phyloP scores from a whole-genome alignment of 1,284 basidiomycete genomes.

The Tilletia horrida region DNA sequence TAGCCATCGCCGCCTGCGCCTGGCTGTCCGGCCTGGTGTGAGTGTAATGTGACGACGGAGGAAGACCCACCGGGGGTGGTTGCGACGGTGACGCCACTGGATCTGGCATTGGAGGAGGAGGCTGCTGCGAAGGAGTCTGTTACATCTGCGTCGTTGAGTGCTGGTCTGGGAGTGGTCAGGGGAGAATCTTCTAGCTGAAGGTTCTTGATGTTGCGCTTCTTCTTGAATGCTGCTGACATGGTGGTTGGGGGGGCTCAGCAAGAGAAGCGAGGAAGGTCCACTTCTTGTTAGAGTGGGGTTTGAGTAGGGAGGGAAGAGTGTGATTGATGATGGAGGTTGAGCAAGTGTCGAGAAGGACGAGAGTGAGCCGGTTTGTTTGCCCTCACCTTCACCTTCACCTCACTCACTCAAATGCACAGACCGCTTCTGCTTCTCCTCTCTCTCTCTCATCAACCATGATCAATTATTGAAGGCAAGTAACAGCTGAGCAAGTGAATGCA shows the following conservation, averaged over 20 bases:
- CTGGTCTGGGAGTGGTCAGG: slow-evolving; percentile 25
- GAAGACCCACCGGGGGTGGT: slow-evolving; percentile 27
- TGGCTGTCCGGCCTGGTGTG: slow-evolving; percentile 4
- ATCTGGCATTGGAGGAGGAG: not conserved
- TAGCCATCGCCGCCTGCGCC: slow-evolving; percentile 24
- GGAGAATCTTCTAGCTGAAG: slow-evolving; percentile 44
- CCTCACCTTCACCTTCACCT: too few species aligned
- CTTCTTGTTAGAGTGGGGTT: not conserved
- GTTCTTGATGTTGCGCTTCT: slow-evolving; percentile 54
- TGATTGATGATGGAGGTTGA: too few species aligned
- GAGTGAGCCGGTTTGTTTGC: too few species aligned
- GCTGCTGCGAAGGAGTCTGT: not conserved
- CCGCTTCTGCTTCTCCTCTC: too few species aligned
- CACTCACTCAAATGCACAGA: too few species aligned
- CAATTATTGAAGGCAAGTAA: too few species aligned
- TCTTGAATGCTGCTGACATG: slow-evolving; percentile 28
- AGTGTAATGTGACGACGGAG: slow-evolving; percentile 19
- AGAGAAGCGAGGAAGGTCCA: not conserved
- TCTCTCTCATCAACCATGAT: too few species aligned
- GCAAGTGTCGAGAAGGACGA: too few species aligned
- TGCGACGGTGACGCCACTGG: slow-evolving; percentile 24
- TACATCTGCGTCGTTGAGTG: not conserved
- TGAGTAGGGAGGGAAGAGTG: not conserved
- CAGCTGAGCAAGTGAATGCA: too few species aligned
- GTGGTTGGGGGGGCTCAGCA: not conserved